phyloP scores from a whole-genome alignment of 306 rosid genomes.

The Malus orientalis region DNA sequence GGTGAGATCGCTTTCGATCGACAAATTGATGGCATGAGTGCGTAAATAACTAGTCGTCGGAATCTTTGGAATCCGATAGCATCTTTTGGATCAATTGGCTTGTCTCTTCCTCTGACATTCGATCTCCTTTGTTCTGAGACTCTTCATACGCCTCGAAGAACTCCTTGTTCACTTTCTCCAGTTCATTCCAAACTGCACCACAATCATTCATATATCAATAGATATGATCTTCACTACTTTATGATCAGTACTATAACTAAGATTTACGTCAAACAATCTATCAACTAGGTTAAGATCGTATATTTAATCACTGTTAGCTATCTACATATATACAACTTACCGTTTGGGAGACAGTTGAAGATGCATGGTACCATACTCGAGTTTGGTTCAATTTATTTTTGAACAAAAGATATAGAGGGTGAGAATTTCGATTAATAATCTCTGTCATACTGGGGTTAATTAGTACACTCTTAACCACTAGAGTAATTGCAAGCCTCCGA shows the following conservation, averaged over 20 bases:
- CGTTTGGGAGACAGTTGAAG: not conserved
- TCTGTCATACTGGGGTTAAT: not conserved
- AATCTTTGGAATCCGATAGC: slow-evolving; percentile 55
- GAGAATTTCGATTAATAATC: not conserved
- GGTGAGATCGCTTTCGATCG: slow-evolving; percentile 25
- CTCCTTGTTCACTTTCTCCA: slow-evolving; percentile 82
- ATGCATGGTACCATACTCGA: not conserved
- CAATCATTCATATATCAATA: not conserved
- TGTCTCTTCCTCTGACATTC: slow-evolving; percentile 87
- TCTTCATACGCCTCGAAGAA: slow-evolving; percentile 68
- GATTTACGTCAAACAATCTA: not conserved
- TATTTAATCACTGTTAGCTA: not conserved
- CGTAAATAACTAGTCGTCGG: slow-evolving; percentile 18
- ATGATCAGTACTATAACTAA: not conserved
- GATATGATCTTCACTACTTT: not conserved
- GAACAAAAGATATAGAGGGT: not conserved
- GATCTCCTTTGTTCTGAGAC: slow-evolving; percentile 47
- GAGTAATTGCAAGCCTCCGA: not conserved
- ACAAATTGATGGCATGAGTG: not conserved
- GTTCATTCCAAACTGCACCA: slow-evolving; percentile 81
- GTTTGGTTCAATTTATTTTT: not conserved
- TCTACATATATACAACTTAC: too few species aligned
- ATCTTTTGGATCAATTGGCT: slow-evolving; percentile 63
- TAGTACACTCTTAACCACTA: not conserved
- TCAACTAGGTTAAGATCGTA: not conserved